Evolutionary conservation across 2,329 filamentous ascomycete genomes (phyloP).

Genomic region (Fusarium nodosum): DNA sequence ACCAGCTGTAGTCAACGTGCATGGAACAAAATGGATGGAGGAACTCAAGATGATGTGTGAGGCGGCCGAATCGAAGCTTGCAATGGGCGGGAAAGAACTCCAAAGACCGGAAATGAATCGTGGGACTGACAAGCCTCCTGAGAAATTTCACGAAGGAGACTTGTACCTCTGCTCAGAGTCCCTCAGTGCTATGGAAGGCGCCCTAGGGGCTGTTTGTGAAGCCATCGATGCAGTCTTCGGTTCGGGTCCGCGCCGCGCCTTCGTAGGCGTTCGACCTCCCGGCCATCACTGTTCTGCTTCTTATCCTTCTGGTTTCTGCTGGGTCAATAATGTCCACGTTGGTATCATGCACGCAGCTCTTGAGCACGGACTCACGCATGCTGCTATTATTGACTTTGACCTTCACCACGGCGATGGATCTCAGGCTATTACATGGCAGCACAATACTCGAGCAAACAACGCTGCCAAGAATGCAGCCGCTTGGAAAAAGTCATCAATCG

Average conservation of each 20-base stretch:
- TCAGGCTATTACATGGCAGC: slow-evolving; percentile 91
- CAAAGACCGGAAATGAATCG: slow-evolving; percentile 74
- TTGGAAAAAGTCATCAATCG: slow-evolving; percentile 88
- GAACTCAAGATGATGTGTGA: slow-evolving; percentile 90
- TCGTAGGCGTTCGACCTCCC: slow-evolving; percentile 92
- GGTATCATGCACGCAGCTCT: slow-evolving; percentile 92
- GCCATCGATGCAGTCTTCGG: slow-evolving; percentile 88
- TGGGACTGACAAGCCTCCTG: slow-evolving; percentile 60
- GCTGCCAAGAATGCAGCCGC: slow-evolving; percentile 77
- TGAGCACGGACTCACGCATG: slow-evolving; percentile 88
- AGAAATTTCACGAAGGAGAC: slow-evolving; percentile 86
- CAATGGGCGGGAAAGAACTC: slow-evolving; percentile 82
- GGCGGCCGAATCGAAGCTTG: slow-evolving; percentile 81
- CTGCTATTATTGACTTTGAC: slow-evolving; percentile 93
- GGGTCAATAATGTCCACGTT: slow-evolving; percentile 98
- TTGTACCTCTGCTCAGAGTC: slow-evolving; percentile 92
- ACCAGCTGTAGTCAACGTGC: slow-evolving; percentile 87
- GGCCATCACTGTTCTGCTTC: slow-evolving; percentile 95
- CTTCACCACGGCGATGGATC: slow-evolving; percentile 96
- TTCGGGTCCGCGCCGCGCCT: slow-evolving; percentile 78
- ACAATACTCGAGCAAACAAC: slow-evolving; percentile 77
- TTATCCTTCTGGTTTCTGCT: slow-evolving; percentile 95
- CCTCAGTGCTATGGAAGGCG: slow-evolving; percentile 87
- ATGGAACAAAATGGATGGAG: slow-evolving; percentile 93
- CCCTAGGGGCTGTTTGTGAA: slow-evolving; percentile 92